A percentile compares a stretch with the other conserved stretches of the same genome.
These are phyloP conservation scores for Urtica urens DNA, from an alignment of 306 rosid species.

Conservation along the genomic window DNA sequence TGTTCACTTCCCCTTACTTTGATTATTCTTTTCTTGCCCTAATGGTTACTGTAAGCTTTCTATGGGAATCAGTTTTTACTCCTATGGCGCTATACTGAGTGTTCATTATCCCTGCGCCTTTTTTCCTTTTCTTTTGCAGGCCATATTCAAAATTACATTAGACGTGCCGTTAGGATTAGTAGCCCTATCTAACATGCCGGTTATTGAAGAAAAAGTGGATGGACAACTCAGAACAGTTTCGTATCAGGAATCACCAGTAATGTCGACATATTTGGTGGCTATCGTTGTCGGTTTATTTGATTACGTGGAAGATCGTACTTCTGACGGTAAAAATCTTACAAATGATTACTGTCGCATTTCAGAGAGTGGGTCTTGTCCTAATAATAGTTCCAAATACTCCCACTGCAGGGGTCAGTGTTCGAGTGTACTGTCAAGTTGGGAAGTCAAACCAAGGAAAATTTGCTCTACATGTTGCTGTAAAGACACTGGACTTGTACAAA, in stretches of 20 bases:
- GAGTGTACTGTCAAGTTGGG: slow-evolving; percentile 87
- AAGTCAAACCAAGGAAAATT: slow-evolving; percentile 79
- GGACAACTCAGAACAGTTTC: slow-evolving; percentile 55
- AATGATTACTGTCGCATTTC: neutral
- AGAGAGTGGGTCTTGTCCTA: neutral
- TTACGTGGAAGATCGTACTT: slow-evolving; percentile 76
- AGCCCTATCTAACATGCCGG: slow-evolving; percentile 96
- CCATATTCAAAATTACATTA: slow-evolving; percentile 79
- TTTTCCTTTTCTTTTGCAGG: slow-evolving; percentile 43
- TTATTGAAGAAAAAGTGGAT: slow-evolving; percentile 50
- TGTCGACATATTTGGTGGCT: slow-evolving; percentile 94
- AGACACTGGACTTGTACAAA: slow-evolving; percentile 61
- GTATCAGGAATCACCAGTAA: slow-evolving; percentile 71
- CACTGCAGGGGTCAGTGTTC: slow-evolving; percentile 65
- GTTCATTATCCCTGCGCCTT: neutral
- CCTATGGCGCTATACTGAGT: no score
- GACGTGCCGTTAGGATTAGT: slow-evolving; percentile 64
- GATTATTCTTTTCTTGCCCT: neutral
- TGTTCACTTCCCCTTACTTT: no score
- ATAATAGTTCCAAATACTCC: slow-evolving; percentile 18
- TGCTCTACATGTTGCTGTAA: slow-evolving; percentile 80
- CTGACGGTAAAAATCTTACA: slow-evolving; percentile 47
- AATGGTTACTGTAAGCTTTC: neutral
- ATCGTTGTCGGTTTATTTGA: slow-evolving; percentile 88
- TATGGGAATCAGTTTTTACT: no score